Evolutionary conservation across 2,329 filamentous ascomycete genomes (phyloP).

Genomic region (Hortaea sp.): DNA sequence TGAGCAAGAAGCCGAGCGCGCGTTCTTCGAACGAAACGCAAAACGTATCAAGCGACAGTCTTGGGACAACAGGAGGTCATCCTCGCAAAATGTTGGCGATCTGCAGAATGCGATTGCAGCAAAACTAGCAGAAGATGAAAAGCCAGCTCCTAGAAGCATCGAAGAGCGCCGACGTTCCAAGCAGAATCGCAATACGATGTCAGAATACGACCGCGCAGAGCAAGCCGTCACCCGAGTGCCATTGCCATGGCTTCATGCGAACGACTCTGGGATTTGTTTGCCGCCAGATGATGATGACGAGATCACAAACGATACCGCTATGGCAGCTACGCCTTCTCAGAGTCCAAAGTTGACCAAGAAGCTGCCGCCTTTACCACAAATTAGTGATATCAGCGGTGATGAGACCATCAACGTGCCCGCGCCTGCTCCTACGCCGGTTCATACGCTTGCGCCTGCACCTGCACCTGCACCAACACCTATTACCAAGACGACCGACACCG

Average conservation of each 20-base stretch:
- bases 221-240: background rate
- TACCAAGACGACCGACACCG: background rate
- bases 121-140: background rate
- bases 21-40: constrained; percentile 3
- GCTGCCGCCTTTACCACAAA: background rate
- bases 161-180: background rate
- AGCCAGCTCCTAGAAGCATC: background rate
- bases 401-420: background rate
- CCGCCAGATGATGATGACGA: background rate
- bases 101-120: background rate
- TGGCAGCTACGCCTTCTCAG: background rate
- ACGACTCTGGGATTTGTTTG: constrained; percentile 11
- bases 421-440: background rate
- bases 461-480: background rate
- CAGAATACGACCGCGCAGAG: background rate
- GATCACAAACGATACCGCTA: background rate
- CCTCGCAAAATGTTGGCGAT: background rate
- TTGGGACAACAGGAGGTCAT: background rate
- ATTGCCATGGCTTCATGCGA: constrained; percentile 2
- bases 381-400: background rate
- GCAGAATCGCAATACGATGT: constrained; percentile 2
- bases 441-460: background rate
- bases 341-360: background rate
- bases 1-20: background rate
- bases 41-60: constrained; percentile 1